Percentiles rank a stretch among this genome's conserved stretches.
phyloP scores from a whole-genome alignment of 2,329 filamentous ascomycete genomes.

The Akanthomyces muscarius region DNA sequence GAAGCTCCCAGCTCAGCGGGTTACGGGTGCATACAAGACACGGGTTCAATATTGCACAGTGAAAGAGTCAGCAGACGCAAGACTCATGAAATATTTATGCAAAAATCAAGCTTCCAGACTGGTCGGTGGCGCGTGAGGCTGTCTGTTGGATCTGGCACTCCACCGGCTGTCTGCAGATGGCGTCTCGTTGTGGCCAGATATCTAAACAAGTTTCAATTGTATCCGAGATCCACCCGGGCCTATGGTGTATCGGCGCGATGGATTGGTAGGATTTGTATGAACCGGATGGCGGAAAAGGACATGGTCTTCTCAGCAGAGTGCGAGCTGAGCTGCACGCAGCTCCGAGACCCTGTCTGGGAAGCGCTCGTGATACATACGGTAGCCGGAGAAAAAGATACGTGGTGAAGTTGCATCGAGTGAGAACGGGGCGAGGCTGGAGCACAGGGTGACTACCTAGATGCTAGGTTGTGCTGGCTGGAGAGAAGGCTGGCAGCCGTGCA shows the following conservation, averaged over 20 bases:
- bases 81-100: background rate
- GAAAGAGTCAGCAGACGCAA: background rate
- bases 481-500: too few relatives aligned
- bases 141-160: background rate
- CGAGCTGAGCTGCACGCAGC: background rate
- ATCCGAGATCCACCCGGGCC: background rate
- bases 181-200: constrained; percentile 6
- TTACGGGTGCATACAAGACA: background rate
- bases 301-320: background rate
- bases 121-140: background rate
- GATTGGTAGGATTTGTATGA: background rate
- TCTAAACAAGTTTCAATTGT: background rate
- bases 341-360: background rate
- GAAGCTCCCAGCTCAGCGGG: background rate
- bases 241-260: background rate
- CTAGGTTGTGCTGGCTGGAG: too few relatives aligned
- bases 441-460: too few relatives aligned
- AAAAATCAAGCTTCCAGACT: background rate
- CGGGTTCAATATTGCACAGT: background rate
- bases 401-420: background rate
- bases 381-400: background rate
- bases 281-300: background rate
- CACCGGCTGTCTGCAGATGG: background rate
- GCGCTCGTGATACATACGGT: background rate
- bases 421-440: background rate